phyloP scores from a whole-genome alignment of 148 eudicot genomes.

The Rhododendron simsii region DNA sequence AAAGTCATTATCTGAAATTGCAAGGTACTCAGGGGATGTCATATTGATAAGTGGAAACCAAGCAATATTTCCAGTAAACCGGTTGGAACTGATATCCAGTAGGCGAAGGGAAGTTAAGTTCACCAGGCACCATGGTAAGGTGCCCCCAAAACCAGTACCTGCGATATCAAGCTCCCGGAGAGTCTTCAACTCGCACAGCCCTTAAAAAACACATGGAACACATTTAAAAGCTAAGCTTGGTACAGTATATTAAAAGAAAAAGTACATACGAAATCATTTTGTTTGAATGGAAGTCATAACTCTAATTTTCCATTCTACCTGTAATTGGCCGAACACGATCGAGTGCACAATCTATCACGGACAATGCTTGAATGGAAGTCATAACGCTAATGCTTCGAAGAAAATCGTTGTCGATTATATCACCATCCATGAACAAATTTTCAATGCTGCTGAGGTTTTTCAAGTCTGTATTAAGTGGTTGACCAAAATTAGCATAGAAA shows the following conservation, averaged over 20 bases:
- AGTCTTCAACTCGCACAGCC: neutral
- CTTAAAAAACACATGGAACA: neutral
- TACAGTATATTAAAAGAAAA: too few species aligned
- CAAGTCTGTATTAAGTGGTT: neutral
- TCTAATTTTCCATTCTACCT: neutral
- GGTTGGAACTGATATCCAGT: neutral
- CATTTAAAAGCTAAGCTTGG: neutral
- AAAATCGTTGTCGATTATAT: neutral
- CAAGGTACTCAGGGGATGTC: neutral
- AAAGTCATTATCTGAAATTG: constrained; percentile 5
- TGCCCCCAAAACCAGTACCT: neutral
- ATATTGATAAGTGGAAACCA: neutral
- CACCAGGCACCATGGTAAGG: neutral
- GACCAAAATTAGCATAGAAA: too few species aligned
- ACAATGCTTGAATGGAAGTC: neutral
- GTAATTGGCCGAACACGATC: neutral
- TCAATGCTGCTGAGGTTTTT: neutral
- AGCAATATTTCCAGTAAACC: neutral
- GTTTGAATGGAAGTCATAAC: fast-evolving
- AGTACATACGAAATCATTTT: too few species aligned
- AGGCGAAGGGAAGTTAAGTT: neutral
- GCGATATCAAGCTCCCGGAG: neutral
- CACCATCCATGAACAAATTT: neutral
- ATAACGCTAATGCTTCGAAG: neutral
- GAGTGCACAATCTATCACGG: neutral